Percentiles rank a stretch among this genome's conserved stretches.
Conservation (phyloP, 176 grass and related monocot genomes). For the Rhipidocladum racemiflorum region DNA sequence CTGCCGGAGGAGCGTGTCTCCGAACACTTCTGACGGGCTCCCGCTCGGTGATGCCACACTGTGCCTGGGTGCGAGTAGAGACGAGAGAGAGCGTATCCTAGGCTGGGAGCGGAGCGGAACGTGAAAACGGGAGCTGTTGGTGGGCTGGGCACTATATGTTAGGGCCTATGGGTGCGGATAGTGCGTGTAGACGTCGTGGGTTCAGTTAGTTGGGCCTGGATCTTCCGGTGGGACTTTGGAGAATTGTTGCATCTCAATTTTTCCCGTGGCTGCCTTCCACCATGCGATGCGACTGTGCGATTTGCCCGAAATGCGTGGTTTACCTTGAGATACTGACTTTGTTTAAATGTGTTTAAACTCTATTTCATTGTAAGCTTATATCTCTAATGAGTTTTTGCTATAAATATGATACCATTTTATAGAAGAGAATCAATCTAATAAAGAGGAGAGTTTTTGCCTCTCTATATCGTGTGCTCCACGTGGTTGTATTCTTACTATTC, state of each 20-base stretch:
- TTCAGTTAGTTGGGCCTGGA: neutral
- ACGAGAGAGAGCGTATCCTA: neutral
- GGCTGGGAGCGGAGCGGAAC: neutral
- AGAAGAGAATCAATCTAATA: too few relatives aligned
- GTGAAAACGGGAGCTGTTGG: neutral
- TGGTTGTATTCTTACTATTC: too few relatives aligned
- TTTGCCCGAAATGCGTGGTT: neutral
- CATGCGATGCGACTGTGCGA: neutral
- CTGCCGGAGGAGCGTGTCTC: slow-evolving; percentile 11
- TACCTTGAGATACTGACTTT: too few relatives aligned
- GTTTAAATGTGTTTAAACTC: too few relatives aligned
- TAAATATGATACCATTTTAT: too few relatives aligned
- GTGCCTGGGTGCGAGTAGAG: neutral
- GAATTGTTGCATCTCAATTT: neutral
- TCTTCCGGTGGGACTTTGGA: neutral
- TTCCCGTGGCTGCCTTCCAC: neutral
- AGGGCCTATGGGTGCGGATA: neutral
- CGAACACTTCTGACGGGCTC: neutral
- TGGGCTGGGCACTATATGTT: neutral
- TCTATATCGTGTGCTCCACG: too few relatives aligned
- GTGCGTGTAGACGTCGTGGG: neutral
- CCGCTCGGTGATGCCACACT: neutral
- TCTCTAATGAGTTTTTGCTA: too few relatives aligned
- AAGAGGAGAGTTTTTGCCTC: too few relatives aligned
- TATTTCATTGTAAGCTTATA: too few relatives aligned